phyloP scores from a whole-genome alignment of 805 yeast species.

The Geotrichum ghanense region DNA sequence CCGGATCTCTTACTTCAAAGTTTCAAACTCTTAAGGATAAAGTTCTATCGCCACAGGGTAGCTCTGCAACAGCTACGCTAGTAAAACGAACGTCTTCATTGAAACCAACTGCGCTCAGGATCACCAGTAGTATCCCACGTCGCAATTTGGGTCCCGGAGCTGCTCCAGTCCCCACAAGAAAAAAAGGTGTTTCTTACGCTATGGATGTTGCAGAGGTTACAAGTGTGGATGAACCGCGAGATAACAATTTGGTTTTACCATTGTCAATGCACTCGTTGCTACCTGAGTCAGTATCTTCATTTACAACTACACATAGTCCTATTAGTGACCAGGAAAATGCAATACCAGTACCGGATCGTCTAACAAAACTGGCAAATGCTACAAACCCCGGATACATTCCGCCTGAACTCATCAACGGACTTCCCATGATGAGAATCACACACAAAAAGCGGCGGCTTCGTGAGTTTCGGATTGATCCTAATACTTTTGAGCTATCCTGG shows the following conservation, averaged over 20 bases:
- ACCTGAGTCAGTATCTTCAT: too few relatives aligned
- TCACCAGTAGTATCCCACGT: background rate
- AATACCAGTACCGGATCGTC: background rate
- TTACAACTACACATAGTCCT: too few relatives aligned
- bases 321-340: too few relatives aligned
- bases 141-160: background rate
- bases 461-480: slow-evolving; percentile 43
- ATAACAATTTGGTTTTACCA: background rate
- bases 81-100: background rate
- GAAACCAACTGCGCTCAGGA: background rate
- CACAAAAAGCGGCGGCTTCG: slow-evolving; percentile 56
- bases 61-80: background rate
- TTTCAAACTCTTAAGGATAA: background rate
- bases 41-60: background rate
- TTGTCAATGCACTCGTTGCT: background rate
- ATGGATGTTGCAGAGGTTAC: background rate
- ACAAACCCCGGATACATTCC: background rate
- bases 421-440: slow-evolving; percentile 57
- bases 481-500: slow-evolving; percentile 46
- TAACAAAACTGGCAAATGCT: background rate
- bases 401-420: slow-evolving; percentile 29
- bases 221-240: background rate
- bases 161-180: background rate
- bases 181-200: background rate
- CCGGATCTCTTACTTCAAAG: background rate